These are phyloP conservation scores for Yamadazyma trypodendri DNA, from an alignment of 1,139 yeast species.

Conservation along the genomic window DNA sequence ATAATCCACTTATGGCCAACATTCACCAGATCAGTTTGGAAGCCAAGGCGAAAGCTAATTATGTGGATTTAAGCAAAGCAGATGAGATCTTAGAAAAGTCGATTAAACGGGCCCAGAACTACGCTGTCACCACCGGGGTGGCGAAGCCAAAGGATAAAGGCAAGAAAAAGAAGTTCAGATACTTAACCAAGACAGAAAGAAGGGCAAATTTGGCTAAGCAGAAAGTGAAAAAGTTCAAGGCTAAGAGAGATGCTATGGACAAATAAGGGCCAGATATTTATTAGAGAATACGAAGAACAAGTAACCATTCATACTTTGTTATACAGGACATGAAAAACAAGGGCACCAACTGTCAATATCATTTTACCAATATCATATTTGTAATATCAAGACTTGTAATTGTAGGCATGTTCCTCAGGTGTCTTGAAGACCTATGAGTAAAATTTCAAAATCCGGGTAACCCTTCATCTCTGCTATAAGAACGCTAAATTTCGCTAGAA, in stretches of 20 bases:
- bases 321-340: not conserved
- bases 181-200: conserved; percentile 77
- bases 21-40: conserved; percentile 41
- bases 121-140: conserved; percentile 63
- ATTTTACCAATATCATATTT: not conserved
- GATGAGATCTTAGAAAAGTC: conserved; percentile 63
- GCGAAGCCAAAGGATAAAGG: conserved; percentile 37
- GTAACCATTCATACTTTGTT: too few species aligned
- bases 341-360: not conserved
- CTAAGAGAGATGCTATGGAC: conserved; percentile 8
- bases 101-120: conserved; percentile 67
- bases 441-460: conserved; percentile 7
- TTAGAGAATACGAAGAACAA: too few species aligned
- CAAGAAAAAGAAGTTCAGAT: conserved; percentile 80
- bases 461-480: conserved; percentile 2
- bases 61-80: conserved; percentile 60
- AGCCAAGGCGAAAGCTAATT: conserved; percentile 58
- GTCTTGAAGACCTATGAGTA: too few species aligned
- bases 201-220: conserved; percentile 65
- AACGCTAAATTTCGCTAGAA: conserved; percentile 1
- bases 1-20: conserved; percentile 40
- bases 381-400: not conserved
- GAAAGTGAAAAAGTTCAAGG: conserved; percentile 26
- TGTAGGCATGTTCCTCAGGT: too few species aligned
- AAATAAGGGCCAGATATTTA: too few species aligned